Evolutionary conservation across 768 basidiomycete species (phyloP), one percentile per base, ranked within the genome.

Genomic region (Floccularia luteovirens): DNA sequence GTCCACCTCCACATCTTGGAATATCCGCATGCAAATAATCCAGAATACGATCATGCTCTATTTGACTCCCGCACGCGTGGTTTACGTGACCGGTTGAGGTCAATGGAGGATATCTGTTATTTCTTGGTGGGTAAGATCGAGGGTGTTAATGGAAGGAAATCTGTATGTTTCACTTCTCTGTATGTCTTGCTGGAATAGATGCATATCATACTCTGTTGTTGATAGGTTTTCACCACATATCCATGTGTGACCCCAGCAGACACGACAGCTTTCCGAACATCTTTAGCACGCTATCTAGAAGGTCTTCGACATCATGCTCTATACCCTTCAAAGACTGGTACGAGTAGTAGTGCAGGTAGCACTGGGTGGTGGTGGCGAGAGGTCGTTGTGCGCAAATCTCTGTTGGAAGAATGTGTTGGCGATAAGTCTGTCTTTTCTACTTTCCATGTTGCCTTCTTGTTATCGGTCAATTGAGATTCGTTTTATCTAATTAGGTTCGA

Each of bases 331-430:
- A 52, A 37, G 38, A 47, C 47, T 41, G 22, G 28, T 21, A n/a
- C 37, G 38, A 33, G 41, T 20, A 47, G 34, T 24, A 37, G 48
- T 10, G 42, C 31, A 17, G 38, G 31, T 33, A 61, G 59, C 21
- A 28, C 36, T 2, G 58, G 58, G 2, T 67, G 61, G 67, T 77
- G 75, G 75, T 79, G 77, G 77, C 73, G 64, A 51, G 70, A 75
- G 37, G 64, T 75, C 2, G 59, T 75, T 3, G 72, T 76, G 3
- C 63, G 75, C 21, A 77, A 70, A 47, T 75, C 75, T 5, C 46
- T 77, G 19, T 49, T 77, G 20, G 75, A 77, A 43, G 75, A 77
- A 46, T 77, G 73, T 47, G 48, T 58, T 19, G 74, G 76, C 17
- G 70, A 70, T 40, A 64, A 64, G 75, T 75, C 36, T 32, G 59